phyloP scores from a whole-genome alignment of 345 rosid genomes.

The Garcia nutans region DNA sequence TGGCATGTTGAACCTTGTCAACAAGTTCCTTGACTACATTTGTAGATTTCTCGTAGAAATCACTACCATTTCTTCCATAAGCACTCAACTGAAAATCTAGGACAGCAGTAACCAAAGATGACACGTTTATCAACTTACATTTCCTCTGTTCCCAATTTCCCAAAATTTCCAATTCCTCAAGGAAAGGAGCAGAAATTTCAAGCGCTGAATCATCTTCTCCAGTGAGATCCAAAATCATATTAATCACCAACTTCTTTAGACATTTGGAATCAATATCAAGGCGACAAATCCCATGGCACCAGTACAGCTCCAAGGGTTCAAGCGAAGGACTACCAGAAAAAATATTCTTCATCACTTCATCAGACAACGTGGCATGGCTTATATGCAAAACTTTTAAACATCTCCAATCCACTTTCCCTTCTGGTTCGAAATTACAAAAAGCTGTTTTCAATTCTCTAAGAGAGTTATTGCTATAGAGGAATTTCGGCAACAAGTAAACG shows the following conservation, averaged over 20 bases:
- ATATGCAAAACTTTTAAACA: not conserved
- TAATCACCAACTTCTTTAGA: not conserved
- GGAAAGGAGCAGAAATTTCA: constrained; percentile 2
- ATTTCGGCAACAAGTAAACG: not conserved
- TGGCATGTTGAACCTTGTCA: not conserved
- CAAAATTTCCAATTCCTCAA: constrained; percentile 2
- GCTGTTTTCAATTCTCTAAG: not conserved
- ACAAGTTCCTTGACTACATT: not conserved
- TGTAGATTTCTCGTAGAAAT: not conserved
- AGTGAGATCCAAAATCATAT: not conserved
- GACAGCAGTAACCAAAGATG: not conserved
- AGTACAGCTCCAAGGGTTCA: not conserved
- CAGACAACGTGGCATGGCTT: not conserved
- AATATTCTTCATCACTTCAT: not conserved
- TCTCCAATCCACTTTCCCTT: not conserved
- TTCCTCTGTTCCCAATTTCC: not conserved
- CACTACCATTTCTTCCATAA: not conserved
- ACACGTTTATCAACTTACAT: too few relatives aligned
- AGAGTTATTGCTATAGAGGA: not conserved
- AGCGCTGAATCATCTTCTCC: not conserved
- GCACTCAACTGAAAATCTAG: not conserved
- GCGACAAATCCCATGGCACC: not conserved
- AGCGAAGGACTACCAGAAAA: constrained; percentile 9
- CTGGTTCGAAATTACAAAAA: not conserved
- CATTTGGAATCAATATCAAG: not conserved